Conservation (phyloP, 257 asterid species). For the Jaltomata sinuosa region DNA sequence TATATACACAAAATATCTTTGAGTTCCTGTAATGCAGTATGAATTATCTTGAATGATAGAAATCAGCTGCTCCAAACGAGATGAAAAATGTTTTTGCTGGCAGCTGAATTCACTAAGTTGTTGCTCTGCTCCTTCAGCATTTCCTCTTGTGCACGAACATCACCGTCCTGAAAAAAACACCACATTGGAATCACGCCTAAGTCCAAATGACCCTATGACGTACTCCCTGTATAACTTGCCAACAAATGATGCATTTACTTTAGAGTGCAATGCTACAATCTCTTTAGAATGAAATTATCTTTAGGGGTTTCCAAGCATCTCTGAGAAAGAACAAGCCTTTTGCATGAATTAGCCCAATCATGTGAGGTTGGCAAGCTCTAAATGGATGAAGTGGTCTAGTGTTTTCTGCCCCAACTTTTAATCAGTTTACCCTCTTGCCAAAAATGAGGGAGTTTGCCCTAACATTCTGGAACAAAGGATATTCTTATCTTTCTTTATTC, state of each 20-base stretch:
- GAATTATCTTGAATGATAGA: not conserved
- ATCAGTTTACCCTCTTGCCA: not conserved
- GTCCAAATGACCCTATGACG: not conserved
- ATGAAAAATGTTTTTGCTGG: conserved; percentile 81
- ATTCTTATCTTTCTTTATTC: not conserved
- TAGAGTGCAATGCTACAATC: not conserved
- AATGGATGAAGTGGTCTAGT: not conserved
- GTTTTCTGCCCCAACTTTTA: not conserved
- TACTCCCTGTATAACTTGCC: not conserved
- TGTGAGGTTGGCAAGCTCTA: not conserved
- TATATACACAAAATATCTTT: not conserved
- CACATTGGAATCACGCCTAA: not conserved
- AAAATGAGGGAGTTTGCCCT: not conserved
- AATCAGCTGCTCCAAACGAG: conserved; percentile 67
- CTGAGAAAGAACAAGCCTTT: not conserved
- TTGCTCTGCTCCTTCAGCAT: conserved; percentile 80
- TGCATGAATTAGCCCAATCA: not conserved
- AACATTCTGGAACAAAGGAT: not conserved
- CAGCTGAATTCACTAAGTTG: conserved; percentile 54
- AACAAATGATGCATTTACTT: not conserved
- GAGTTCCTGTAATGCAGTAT: not conserved
- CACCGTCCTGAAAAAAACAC: conserved; percentile 47
- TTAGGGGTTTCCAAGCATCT: not conserved
- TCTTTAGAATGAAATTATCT: not conserved
- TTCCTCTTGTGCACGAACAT: conserved; percentile 69